Conservation (phyloP, 176 grass and related monocot species). For the Calamus simplicifolius region DNA sequence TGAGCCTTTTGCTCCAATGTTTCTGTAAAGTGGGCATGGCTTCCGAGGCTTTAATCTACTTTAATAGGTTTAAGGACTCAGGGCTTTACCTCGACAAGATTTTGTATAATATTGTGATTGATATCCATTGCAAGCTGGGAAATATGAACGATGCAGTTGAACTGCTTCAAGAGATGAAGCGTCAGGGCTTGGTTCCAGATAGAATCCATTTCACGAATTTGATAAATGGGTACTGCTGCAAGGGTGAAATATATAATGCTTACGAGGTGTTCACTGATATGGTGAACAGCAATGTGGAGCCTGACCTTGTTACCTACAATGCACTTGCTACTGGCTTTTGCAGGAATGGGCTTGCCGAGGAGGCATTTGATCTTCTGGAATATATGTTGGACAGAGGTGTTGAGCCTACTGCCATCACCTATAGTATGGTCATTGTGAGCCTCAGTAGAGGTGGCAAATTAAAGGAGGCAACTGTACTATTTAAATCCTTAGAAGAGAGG, state of each 20-base stretch:
- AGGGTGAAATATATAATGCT: slow-evolving; percentile 55
- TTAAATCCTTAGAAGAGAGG: slow-evolving; percentile 38
- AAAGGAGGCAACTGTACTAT: slow-evolving; percentile 59
- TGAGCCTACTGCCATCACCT: slow-evolving; percentile 44
- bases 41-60: slow-evolving; percentile 38
- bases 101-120: slow-evolving; percentile 58
- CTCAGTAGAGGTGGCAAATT: slow-evolving; percentile 62
- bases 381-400: slow-evolving; percentile 57
- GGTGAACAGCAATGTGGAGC: slow-evolving; percentile 50
- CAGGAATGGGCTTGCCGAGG: slow-evolving; percentile 40
- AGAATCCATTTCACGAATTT: slow-evolving; percentile 72
- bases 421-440: slow-evolving; percentile 49
- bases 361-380: slow-evolving; percentile 54
- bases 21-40: slow-evolving; percentile 36
- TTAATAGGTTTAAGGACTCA: slow-evolving; percentile 45
- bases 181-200: slow-evolving; percentile 43
- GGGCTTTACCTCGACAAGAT: slow-evolving; percentile 45
- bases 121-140: slow-evolving; percentile 52
- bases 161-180: slow-evolving; percentile 62
- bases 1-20: slow-evolving; percentile 46
- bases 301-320: slow-evolving; percentile 65
- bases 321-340: slow-evolving; percentile 49
- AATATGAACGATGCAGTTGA: slow-evolving; percentile 42
- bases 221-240: slow-evolving; percentile 62
- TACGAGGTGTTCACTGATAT: slow-evolving; percentile 45